These are phyloP conservation scores for Calonectria crousiana DNA, from an alignment of 2,329 filamentous ascomycete species.

Conservation along the genomic window DNA sequence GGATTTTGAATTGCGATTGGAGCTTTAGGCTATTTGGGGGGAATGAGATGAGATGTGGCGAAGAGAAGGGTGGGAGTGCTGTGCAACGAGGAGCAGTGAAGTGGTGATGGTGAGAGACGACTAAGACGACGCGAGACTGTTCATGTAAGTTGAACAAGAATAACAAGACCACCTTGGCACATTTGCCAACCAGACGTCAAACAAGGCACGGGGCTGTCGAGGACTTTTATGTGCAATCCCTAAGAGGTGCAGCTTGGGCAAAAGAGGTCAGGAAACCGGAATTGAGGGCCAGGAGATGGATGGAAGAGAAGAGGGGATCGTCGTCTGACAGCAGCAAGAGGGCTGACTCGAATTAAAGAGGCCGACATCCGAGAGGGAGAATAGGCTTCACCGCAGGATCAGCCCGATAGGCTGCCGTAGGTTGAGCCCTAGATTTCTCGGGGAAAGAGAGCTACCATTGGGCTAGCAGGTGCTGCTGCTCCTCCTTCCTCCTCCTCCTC, in stretches of 20 bases:
- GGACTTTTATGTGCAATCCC: neutral
- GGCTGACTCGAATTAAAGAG: constrained; percentile 2
- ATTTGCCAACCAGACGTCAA: constrained; percentile 6
- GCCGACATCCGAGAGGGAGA: constrained; percentile 14
- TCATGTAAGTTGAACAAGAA: neutral
- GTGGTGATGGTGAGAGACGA: neutral
- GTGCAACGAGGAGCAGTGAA: neutral
- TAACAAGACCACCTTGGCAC: neutral
- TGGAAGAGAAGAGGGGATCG: constrained; percentile 38
- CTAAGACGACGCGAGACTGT: neutral
- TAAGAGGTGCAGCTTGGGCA: constrained; percentile 5
- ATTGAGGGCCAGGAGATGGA: constrained; percentile 21
- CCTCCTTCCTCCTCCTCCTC: neutral
- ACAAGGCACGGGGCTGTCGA: neutral
- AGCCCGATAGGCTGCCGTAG: constrained; percentile 11
- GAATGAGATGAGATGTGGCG: neutral
- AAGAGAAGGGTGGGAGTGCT: neutral
- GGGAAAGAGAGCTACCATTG: constrained; percentile 6
- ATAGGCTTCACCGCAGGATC: constrained; percentile 16
- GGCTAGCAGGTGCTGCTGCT: neutral
- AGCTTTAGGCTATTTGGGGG: neutral
- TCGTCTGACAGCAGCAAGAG: constrained; percentile 39
- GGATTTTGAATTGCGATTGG: neutral
- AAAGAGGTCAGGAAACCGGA: constrained; percentile 3
- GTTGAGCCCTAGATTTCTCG: constrained; percentile 6